phyloP scores from a whole-genome alignment of 1,139 yeast species.

The Debaryomycetaceae sp. region DNA sequence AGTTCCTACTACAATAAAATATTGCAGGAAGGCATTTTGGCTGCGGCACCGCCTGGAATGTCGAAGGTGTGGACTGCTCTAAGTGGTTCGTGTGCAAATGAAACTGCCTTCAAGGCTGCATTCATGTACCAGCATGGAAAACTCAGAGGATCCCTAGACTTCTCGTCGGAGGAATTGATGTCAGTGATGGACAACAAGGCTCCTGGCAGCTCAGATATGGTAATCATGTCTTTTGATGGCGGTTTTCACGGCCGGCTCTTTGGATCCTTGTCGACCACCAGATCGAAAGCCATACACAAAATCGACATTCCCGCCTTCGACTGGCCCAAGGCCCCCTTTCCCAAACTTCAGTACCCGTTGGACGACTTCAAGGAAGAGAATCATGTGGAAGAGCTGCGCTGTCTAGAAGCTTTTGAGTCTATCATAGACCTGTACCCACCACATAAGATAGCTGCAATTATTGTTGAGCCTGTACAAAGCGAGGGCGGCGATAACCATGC shows the following conservation, averaged over 20 bases:
- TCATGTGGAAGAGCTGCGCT: constrained; percentile 56
- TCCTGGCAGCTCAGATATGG: constrained; percentile 69
- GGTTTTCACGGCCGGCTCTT: constrained; percentile 77
- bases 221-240: constrained; percentile 62
- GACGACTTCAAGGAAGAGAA: constrained; percentile 50
- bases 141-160: constrained; percentile 52
- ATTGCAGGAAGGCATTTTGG: constrained; percentile 52
- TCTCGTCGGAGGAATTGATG: constrained; percentile 52
- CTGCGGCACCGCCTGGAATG: constrained; percentile 71
- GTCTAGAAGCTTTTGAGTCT: constrained; percentile 54
- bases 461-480: constrained; percentile 71
- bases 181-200: constrained; percentile 63
- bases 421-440: constrained; percentile 46
- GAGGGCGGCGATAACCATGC: constrained; percentile 80
- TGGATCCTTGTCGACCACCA: constrained; percentile 69
- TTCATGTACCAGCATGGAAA: constrained; percentile 67
- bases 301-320: constrained; percentile 71
- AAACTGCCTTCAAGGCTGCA: constrained; percentile 75
- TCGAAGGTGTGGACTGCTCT: constrained; percentile 65
- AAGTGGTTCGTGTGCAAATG: constrained; percentile 75
- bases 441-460: constrained; percentile 56
- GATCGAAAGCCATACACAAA: constrained; percentile 74
- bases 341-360: constrained; percentile 62
- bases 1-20: constrained; percentile 50
- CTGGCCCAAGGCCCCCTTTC: constrained; percentile 79